Conservation (phyloP, 2,329 filamentous ascomycete genomes). For the Dothidotthia symphoricarpi region DNA sequence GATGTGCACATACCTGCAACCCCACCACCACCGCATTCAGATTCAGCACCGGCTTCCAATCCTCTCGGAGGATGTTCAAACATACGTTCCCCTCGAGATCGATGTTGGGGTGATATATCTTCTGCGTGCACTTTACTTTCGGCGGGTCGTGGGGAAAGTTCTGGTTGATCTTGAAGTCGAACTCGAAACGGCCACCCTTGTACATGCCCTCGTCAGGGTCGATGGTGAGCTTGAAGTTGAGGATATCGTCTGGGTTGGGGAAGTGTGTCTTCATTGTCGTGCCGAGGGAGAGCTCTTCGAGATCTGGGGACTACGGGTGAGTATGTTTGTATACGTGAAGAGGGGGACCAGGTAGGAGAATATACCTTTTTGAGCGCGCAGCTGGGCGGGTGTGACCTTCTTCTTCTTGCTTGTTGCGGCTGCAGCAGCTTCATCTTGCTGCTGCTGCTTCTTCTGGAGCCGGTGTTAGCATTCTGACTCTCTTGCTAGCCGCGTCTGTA, state of each 20-base stretch:
- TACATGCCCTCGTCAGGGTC: slow-evolving; percentile 87
- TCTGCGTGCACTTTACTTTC: slow-evolving; percentile 94
- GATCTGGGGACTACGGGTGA: slow-evolving; percentile 54
- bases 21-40: slow-evolving; percentile 95
- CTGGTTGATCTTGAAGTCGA: slow-evolving; percentile 88
- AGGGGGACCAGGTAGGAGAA: neutral
- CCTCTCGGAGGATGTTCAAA: slow-evolving; percentile 92
- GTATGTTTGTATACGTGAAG: slow-evolving; percentile 1
- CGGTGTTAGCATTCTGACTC: slow-evolving; percentile 21
- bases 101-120: slow-evolving; percentile 99
- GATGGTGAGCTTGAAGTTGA: slow-evolving; percentile 79
- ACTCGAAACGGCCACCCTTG: slow-evolving; percentile 81
- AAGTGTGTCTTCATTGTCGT: slow-evolving; percentile 80
- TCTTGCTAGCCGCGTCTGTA: neutral
- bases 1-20: slow-evolving; percentile 62
- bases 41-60: slow-evolving; percentile 98
- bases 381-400: slow-evolving; percentile 94
- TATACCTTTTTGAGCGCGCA: slow-evolving; percentile 92
- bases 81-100: slow-evolving; percentile 97
- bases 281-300: slow-evolving; percentile 76
- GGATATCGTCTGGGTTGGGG: slow-evolving; percentile 78
- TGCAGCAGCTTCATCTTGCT: slow-evolving; percentile 88
- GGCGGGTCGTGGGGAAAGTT: slow-evolving; percentile 97
- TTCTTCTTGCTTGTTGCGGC: slow-evolving; percentile 84
- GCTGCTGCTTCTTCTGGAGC: slow-evolving; percentile 78